Base-by-base conservation (phyloP, 345 rosid genomes). In the Boechera retrofracta region DNA sequence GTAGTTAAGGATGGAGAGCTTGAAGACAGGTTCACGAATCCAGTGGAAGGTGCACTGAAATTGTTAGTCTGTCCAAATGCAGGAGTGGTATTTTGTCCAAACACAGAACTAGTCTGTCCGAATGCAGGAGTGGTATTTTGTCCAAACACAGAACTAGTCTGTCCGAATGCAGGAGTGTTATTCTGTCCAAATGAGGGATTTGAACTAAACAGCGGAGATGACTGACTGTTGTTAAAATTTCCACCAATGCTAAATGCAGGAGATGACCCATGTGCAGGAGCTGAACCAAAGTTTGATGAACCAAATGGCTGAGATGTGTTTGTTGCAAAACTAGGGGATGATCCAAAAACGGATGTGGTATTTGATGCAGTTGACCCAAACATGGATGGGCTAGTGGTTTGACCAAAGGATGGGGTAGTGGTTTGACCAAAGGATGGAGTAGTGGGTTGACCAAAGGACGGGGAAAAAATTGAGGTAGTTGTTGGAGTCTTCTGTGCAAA, bases 201-300 rank as follows among this genome's bases (percentile, higher is more conserved):
- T 33, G 97, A 75, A 66, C 73, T 80, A 76, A 87, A 95, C 70
- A 87, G 75, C 10, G 87, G 80, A 72, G 96, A 68, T 38, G 94
- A 58, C 79, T 87, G 98, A 53, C 84, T 85, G 76, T 81, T 80
- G 41, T 73, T 69, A 78, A 90, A 85, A 69, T 32, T 78, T 62
- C 75, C 49, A 64, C 78, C 77, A 45, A 72, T 52, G 79, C 59
- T 78, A 77, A 90, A 87, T 61, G 85, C 56, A 16, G 89, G 69
- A 53, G 82, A 56, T 68, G 80, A 69, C 66, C 81, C 86, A 68
- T 75, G 87, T 67, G 82, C 81, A 66, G 85, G 68, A 56, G 71
- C 49, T 48, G 90, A 75, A 74, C 71, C 67, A 74, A 89, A 88
- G 57, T 83, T 45, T 62, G 95, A 75, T 48, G 90, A 75, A 74